phyloP scores from a whole-genome alignment of 2,329 filamentous ascomycete genomes.

The Thielaviopsis euricoi region DNA sequence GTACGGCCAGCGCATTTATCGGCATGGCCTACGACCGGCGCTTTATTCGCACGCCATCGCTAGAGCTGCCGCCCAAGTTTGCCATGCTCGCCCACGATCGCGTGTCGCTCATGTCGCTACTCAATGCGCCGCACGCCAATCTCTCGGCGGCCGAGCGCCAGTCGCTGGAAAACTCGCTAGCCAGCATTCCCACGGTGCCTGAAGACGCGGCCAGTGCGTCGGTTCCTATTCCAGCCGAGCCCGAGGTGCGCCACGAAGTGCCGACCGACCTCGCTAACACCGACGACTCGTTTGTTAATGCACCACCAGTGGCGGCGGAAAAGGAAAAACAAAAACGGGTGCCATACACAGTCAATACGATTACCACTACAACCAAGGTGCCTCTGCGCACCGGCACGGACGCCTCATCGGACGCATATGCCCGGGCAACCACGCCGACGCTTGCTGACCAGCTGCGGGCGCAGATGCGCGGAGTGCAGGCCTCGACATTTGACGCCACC shows the following conservation, averaged over 20 bases:
- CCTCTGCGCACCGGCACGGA: conserved; percentile 31
- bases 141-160: conserved; percentile 7
- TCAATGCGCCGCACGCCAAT: conserved; percentile 33
- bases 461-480: conserved; percentile 4
- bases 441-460: conserved; percentile 1
- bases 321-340: background rate
- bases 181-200: conserved; percentile 7
- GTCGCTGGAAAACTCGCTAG: background rate
- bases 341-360: conserved; percentile 20
- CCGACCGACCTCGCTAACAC: conserved; percentile 18
- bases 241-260: conserved; percentile 15
- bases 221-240: conserved; percentile 11
- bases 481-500: conserved; percentile 35
- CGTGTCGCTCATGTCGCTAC: conserved; percentile 42
- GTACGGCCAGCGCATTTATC: background rate
- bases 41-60: conserved; percentile 43
- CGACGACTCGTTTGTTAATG: conserved; percentile 11
- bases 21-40: conserved; percentile 9
- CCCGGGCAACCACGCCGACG: background rate
- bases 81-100: conserved; percentile 36
- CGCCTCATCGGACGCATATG: conserved; percentile 13
- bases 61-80: conserved; percentile 40
- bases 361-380: conserved; percentile 34
- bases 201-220: conserved; percentile 8
- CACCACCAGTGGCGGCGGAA: conserved; percentile 13